phyloP scores from a whole-genome alignment of 306 rosid species.

The Medicago lupulina region DNA sequence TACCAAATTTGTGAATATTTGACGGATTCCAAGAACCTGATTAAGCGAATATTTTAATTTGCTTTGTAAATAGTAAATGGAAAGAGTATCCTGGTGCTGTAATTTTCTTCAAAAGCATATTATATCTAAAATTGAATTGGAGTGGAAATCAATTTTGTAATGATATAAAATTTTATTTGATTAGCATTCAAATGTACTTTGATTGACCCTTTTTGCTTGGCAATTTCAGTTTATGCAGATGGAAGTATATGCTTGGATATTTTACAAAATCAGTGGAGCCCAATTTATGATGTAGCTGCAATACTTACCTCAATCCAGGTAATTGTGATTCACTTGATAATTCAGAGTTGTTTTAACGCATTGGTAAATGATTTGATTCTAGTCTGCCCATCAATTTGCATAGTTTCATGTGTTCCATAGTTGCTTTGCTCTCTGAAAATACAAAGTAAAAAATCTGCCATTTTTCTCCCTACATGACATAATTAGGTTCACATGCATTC shows the following conservation, averaged over 20 bases:
- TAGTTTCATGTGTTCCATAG: slow-evolving; percentile 1
- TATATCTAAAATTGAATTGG: slow-evolving; percentile 16
- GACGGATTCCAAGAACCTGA: slow-evolving; percentile 8
- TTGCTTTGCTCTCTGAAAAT: slow-evolving; percentile 28
- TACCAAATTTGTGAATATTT: slow-evolving; percentile 3
- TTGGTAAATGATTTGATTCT: slow-evolving; percentile 18
- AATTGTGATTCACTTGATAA: slow-evolving; percentile 37
- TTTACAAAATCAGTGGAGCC: slow-evolving; percentile 98
- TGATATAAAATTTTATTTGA: not conserved
- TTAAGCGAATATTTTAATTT: slow-evolving; percentile 23
- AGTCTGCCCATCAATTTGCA: not conserved
- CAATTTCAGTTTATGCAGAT: slow-evolving; percentile 92
- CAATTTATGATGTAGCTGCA: slow-evolving; percentile 97
- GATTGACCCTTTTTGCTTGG: slow-evolving; percentile 26
- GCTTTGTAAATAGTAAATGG: not conserved
- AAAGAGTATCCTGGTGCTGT: not conserved
- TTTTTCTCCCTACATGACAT: no score
- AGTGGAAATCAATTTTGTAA: slow-evolving; percentile 2
- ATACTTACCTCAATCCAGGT: slow-evolving; percentile 99
- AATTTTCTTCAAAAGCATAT: not conserved
- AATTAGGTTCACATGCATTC: no score
- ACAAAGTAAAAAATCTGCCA: no score
- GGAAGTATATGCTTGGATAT: slow-evolving; percentile 98
- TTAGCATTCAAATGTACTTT: slow-evolving; percentile 35
- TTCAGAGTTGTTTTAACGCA: slow-evolving; percentile 19